Percentiles rank a stretch among this genome's conserved stretches.
Evolutionary conservation across 1,284 basidiomycete species (phyloP).

Genomic region (Vanrija pseudolonga): DNA sequence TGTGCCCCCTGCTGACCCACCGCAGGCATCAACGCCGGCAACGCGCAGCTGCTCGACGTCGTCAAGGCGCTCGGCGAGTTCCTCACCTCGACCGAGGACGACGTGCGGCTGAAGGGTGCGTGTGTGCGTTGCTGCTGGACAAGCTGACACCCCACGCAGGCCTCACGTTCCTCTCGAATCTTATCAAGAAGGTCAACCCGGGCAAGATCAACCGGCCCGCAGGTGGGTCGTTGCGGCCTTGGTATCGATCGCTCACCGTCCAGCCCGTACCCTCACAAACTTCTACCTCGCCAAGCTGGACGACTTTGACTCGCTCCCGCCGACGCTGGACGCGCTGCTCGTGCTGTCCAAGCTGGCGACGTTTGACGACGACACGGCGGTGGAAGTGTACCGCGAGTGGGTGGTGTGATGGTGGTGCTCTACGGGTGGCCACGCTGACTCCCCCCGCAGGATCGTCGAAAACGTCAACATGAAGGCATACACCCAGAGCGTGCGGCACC

Average conservation of each 20-base stretch:
- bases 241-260: not conserved
- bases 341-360: slow-evolving; percentile 63
- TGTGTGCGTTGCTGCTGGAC: not conserved
- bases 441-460: slow-evolving; percentile 60
- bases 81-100: slow-evolving; percentile 79
- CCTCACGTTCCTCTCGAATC: slow-evolving; percentile 51
- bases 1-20: not conserved
- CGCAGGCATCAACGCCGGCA: slow-evolving; percentile 63
- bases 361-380: slow-evolving; percentile 68
- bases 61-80: slow-evolving; percentile 83
- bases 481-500: slow-evolving; percentile 75
- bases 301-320: slow-evolving; percentile 74
- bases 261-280: slow-evolving; percentile 72
- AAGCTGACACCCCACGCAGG: slow-evolving; percentile 23
- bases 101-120: slow-evolving; percentile 71
- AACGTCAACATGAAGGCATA: slow-evolving; percentile 77
- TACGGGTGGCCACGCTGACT: not conserved
- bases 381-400: slow-evolving; percentile 66
- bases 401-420: slow-evolving; percentile 24
- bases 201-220: slow-evolving; percentile 74
- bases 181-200: slow-evolving; percentile 61
- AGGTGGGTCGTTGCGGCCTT: slow-evolving; percentile 54
- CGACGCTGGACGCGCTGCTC: slow-evolving; percentile 68
- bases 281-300: slow-evolving; percentile 87
- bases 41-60: slow-evolving; percentile 67